phyloP scores from a whole-genome alignment of 1,139 yeast genomes.

The Zygoascus meyerae region DNA sequence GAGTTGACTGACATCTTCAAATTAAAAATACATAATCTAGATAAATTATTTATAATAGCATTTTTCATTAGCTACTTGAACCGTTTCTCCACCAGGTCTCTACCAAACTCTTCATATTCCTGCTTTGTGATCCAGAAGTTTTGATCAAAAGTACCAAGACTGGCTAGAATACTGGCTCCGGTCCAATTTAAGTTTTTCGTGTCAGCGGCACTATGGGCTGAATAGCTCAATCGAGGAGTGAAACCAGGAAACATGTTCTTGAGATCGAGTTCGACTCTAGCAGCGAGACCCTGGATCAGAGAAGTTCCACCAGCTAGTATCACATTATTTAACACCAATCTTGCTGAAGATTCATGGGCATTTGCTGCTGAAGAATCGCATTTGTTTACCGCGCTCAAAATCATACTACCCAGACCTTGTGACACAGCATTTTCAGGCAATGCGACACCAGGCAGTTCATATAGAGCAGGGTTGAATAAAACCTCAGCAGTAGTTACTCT shows the following conservation, averaged over 20 bases:
- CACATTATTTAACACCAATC: constrained; percentile 67
- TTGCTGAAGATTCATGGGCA: constrained; percentile 41
- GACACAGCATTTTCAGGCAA: constrained; percentile 28
- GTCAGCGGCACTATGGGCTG: constrained; percentile 74
- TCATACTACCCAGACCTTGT: constrained; percentile 63
- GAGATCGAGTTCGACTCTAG: constrained; percentile 69
- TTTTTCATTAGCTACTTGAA: constrained; percentile 30
- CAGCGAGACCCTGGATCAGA: constrained; percentile 75
- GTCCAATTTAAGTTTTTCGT: constrained; percentile 86
- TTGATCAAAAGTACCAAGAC: constrained; percentile 93
- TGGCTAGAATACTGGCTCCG: constrained; percentile 88
- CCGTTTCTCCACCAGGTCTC: constrained; percentile 48
- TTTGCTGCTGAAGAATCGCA: constrained; percentile 36
- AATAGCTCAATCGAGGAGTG: constrained; percentile 56
- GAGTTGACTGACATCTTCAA: background rate
- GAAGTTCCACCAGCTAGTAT: constrained; percentile 87
- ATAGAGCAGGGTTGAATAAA: constrained; percentile 48
- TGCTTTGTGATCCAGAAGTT: constrained; percentile 81
- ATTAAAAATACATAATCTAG: constrained; percentile 6
- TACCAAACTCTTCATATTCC: constrained; percentile 89
- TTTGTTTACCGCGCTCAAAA: constrained; percentile 53
- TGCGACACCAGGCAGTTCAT: constrained; percentile 25
- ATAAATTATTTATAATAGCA: background rate
- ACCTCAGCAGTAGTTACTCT: constrained; percentile 72
- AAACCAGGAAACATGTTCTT: constrained; percentile 57